Base-by-base conservation (phyloP, 1,284 basidiomycete genomes). In the Naganishia sp. region DNA sequence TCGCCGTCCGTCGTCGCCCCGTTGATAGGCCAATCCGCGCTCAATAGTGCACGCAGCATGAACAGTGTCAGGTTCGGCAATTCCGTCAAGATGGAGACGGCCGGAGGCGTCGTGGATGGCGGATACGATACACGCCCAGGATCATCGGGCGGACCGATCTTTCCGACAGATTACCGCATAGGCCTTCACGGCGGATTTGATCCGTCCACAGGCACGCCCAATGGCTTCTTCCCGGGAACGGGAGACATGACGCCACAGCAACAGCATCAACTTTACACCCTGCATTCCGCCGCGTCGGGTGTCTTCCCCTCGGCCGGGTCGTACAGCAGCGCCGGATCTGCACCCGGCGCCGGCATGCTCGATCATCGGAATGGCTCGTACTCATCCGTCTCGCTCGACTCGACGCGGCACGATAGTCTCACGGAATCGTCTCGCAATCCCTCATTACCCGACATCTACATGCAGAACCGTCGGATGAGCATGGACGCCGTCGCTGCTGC, bases 291-390 rank as follows among this genome's bases (percentile, higher is more conserved):
- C 25, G 61, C 61, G 2, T 32, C 61, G 28, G 61, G 51, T 11
- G 61, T 55, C 4, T 53, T 55, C 31, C 61, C 50, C 10, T 39
- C 35, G 35, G 23, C 50, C n/a, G 50, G 25, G 25, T 55, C 51
- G 11, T 54, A 43, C 46, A 66, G 39, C 57, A 52, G 35, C 57
- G 50, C 47, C 13, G 28, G 28, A 28, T 28, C 28, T 28, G 28
- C 28, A 28, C 28, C 28, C 28, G 28, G 28, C 28, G n/a, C 57
- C 32, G 52, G 31, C 6, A 51, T 61, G 47, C 41, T 51, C 43
- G 65, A 66, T 23, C 50, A 46, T 23, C 57, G 65, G n/a, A 66
- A 66, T 43, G 55, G 52, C 32, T 66, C 65, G 2, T 66, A 66
- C 46, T 66, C 65, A 32, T 53, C 65, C 32, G 52, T 66, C 51